These are phyloP conservation scores for Fistulifera pelliculosa DNA, from an alignment of 108 stramenopile species.

Conservation along the genomic window DNA sequence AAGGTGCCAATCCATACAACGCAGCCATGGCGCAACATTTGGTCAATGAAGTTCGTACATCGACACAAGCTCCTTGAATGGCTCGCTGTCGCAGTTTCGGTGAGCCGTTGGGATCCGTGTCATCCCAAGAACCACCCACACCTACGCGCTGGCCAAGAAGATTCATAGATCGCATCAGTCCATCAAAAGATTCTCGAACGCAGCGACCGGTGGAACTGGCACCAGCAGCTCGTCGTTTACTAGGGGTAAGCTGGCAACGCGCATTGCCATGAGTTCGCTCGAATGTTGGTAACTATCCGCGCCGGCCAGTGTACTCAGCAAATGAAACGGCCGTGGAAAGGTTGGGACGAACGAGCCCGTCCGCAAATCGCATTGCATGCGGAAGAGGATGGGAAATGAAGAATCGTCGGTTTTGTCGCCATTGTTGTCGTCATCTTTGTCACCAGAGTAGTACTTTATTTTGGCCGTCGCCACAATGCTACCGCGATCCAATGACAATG, in stretches of 20 bases:
- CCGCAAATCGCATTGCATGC: slow-evolving; percentile 70
- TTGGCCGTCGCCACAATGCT: slow-evolving; percentile 63
- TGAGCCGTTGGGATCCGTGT: slow-evolving; percentile 45
- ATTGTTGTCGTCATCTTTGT: background rate
- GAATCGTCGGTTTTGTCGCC: background rate
- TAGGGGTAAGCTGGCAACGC: slow-evolving; percentile 41
- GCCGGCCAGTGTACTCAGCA: slow-evolving; percentile 62
- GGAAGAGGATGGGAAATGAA: slow-evolving; percentile 48
- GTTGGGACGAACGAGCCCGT: slow-evolving; percentile 63
- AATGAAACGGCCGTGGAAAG: slow-evolving; percentile 47
- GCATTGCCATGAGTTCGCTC: slow-evolving; percentile 52
- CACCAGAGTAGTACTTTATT: slow-evolving; percentile 29
- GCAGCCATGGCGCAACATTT: slow-evolving; percentile 74
- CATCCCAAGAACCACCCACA: slow-evolving; percentile 76
- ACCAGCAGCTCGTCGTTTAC: slow-evolving; percentile 16
- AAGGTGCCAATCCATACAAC: slow-evolving; percentile 60
- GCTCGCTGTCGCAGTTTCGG: slow-evolving; percentile 57
- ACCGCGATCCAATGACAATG: slow-evolving; percentile 58
- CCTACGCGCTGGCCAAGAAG: slow-evolving; percentile 73
- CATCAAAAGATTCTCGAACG: slow-evolving; percentile 74
- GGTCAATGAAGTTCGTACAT: slow-evolving; percentile 58
- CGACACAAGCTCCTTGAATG: slow-evolving; percentile 52
- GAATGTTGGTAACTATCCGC: slow-evolving; percentile 41
- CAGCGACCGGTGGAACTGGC: slow-evolving; percentile 46
- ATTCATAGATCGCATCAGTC: slow-evolving; percentile 70